Conservation (phyloP, 2,329 filamentous ascomycete species). For the Fusarium sp. region DNA sequence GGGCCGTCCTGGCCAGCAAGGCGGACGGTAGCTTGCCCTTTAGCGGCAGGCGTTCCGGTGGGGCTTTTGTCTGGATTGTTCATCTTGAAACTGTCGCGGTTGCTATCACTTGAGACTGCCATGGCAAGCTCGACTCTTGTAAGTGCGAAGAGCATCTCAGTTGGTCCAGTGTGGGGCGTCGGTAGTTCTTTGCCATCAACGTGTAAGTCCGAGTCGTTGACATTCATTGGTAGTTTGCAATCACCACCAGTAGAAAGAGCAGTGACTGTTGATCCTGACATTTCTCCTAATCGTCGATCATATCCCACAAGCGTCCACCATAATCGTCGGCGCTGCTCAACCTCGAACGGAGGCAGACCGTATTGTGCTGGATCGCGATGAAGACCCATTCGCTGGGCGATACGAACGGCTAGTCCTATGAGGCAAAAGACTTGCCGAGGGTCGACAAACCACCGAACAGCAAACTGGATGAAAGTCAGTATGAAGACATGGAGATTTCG, state of each 20-base stretch:
- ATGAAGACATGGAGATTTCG: not conserved
- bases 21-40: constrained; percentile 56
- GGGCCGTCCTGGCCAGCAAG: constrained; percentile 67
- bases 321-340: constrained; percentile 78
- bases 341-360: constrained; percentile 70
- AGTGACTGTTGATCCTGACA: constrained; percentile 72
- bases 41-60: constrained; percentile 42
- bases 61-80: constrained; percentile 50
- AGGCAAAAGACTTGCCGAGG: constrained; percentile 66
- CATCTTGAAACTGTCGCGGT: constrained; percentile 56
- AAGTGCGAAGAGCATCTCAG: constrained; percentile 73
- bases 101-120: constrained; percentile 65
- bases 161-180: constrained; percentile 64
- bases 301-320: constrained; percentile 82
- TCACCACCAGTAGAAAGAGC: constrained; percentile 69
- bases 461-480: constrained; percentile 50
- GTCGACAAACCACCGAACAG: constrained; percentile 71
- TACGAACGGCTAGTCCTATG: constrained; percentile 76
- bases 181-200: constrained; percentile 70
- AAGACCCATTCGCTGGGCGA: constrained; percentile 78
- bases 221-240: constrained; percentile 71
- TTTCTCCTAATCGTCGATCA: constrained; percentile 78
- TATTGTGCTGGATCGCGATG: constrained; percentile 73
- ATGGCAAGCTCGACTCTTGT: constrained; percentile 71
- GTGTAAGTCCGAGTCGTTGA: constrained; percentile 74